These are phyloP conservation scores for Hypoxylon fragiforme DNA, from an alignment of 495 filamentous ascomycete species.

Conservation along the genomic window DNA sequence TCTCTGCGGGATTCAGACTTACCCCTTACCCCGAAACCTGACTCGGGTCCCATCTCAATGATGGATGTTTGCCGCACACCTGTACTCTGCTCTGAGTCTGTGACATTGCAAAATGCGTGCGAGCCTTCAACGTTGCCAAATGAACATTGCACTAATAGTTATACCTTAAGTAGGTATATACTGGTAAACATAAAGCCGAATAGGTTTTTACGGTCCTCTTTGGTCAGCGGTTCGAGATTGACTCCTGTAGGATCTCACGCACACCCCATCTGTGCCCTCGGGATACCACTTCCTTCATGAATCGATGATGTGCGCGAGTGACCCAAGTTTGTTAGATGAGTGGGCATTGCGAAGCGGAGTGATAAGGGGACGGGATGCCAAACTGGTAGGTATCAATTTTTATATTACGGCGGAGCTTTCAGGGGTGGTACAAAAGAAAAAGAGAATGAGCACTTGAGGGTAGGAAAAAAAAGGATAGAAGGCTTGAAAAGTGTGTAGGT, in stretches of 20 bases:
- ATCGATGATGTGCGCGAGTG: constrained; percentile 32
- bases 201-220: too few species aligned
- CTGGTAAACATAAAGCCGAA: constrained; percentile 9
- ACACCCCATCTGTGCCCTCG: constrained; percentile 29
- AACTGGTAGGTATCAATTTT: constrained; percentile 8
- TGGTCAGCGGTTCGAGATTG: constrained; percentile 5
- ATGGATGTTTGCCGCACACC: not conserved
- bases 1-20: not conserved
- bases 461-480: constrained; percentile 5
- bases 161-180: too few species aligned
- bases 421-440: constrained; percentile 1
- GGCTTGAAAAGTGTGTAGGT: not conserved
- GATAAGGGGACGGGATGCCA: constrained; percentile 12
- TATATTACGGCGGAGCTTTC: constrained; percentile 8
- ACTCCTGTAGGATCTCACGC: constrained; percentile 34
- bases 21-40: not conserved
- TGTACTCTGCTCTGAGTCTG: not conserved
- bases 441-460: too few species aligned
- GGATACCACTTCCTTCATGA: constrained; percentile 26
- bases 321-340: constrained; percentile 12
- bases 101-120: too few species aligned
- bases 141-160: too few species aligned
- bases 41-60: not conserved
- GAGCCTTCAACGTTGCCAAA: too few species aligned
- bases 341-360: constrained; percentile 4